These are phyloP conservation scores for Herpetomonas muscarum DNA, from an alignment of 208 protist genomes.

Conservation along the genomic window DNA sequence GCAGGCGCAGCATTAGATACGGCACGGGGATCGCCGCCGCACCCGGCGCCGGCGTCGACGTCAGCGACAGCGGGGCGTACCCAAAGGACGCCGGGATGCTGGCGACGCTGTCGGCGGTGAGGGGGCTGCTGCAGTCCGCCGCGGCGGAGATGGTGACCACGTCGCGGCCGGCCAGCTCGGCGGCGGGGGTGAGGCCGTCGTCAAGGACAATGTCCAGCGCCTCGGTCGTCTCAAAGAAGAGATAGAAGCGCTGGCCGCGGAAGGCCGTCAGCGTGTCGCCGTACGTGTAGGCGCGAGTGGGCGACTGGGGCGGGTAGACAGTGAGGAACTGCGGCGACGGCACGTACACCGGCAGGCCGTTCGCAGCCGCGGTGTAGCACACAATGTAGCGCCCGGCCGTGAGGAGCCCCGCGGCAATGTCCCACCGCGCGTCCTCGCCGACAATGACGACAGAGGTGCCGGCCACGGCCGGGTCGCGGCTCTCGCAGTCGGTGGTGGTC, in stretches of 20 bases:
- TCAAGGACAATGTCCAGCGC: slow-evolving; percentile 52
- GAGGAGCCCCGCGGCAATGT: slow-evolving; percentile 34
- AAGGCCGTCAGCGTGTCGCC: slow-evolving; percentile 31
- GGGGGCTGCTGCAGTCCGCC: slow-evolving; percentile 6
- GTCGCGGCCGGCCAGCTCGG: slow-evolving; percentile 15
- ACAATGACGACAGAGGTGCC: slow-evolving; percentile 13
- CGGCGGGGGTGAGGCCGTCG: slow-evolving; percentile 19
- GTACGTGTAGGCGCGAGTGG: slow-evolving; percentile 62
- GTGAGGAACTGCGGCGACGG: slow-evolving; percentile 35
- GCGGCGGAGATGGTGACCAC: slow-evolving; percentile 21
- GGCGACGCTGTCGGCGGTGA: slow-evolving; percentile 12
- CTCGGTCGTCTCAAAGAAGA: slow-evolving; percentile 75
- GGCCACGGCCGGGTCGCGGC: slow-evolving; percentile 14
- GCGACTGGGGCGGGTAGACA: slow-evolving; percentile 65
- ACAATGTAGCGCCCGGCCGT: slow-evolving; percentile 54
- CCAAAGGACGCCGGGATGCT: slow-evolving; percentile 61
- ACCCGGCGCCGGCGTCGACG: slow-evolving; percentile 12
- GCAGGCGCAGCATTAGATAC: slow-evolving; percentile 74
- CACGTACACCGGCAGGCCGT: slow-evolving; percentile 62
- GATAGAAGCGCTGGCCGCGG: slow-evolving; percentile 72
- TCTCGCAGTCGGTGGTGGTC: background rate
- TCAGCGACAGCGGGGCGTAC: slow-evolving; percentile 43
- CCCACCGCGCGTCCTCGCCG: slow-evolving; percentile 53
- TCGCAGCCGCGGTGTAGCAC: slow-evolving; percentile 61
- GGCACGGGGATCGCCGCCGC: slow-evolving; percentile 18